A percentile compares a stretch with the other conserved stretches of the same genome.
phyloP scores from a whole-genome alignment of 345 rosid species.

The Acer campestre region DNA sequence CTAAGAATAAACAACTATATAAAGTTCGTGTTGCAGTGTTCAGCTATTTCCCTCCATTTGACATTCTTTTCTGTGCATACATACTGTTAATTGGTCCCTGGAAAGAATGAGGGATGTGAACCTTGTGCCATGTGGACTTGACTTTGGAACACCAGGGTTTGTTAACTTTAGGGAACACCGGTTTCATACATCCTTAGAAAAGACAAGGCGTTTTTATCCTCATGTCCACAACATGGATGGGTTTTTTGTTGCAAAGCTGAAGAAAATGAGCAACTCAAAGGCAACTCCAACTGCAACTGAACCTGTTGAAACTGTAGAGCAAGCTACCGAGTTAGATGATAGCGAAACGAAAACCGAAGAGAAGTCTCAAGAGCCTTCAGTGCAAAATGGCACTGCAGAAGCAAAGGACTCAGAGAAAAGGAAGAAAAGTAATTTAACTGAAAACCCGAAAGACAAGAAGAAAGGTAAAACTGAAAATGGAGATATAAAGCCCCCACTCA shows the following conservation, averaged over 20 bases:
- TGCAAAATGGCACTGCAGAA: slow-evolving; percentile 14
- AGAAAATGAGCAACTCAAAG: slow-evolving; percentile 80
- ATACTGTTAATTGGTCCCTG: not conserved
- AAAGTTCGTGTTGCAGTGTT: not conserved
- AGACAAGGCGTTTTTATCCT: slow-evolving; percentile 87
- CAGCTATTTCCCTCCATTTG: not conserved
- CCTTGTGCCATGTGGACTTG: slow-evolving; percentile 87
- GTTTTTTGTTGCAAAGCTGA: slow-evolving; percentile 92
- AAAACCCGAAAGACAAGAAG: slow-evolving; percentile 20
- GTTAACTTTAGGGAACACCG: slow-evolving; percentile 64
- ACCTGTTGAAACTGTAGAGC: slow-evolving; percentile 50
- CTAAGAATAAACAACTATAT: no score
- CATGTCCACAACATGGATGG: slow-evolving; percentile 95
- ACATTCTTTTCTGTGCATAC: not conserved
- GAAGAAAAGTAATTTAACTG: slow-evolving; percentile 3
- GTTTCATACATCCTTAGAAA: slow-evolving; percentile 73
- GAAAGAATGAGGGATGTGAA: slow-evolving; percentile 66
- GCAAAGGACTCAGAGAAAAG: slow-evolving; percentile 24
- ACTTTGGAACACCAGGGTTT: slow-evolving; percentile 80
- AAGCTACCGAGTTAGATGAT: slow-evolving; percentile 34
- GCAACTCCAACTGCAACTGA: slow-evolving; percentile 38
- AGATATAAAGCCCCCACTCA: slow-evolving; percentile 21
- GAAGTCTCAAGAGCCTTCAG: slow-evolving; percentile 14
- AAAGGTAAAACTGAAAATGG: slow-evolving; percentile 27
- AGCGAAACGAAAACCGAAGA: slow-evolving; percentile 28